phyloP scores from a whole-genome alignment of 2,329 filamentous ascomycete genomes.

The Diaporthe ampelina region DNA sequence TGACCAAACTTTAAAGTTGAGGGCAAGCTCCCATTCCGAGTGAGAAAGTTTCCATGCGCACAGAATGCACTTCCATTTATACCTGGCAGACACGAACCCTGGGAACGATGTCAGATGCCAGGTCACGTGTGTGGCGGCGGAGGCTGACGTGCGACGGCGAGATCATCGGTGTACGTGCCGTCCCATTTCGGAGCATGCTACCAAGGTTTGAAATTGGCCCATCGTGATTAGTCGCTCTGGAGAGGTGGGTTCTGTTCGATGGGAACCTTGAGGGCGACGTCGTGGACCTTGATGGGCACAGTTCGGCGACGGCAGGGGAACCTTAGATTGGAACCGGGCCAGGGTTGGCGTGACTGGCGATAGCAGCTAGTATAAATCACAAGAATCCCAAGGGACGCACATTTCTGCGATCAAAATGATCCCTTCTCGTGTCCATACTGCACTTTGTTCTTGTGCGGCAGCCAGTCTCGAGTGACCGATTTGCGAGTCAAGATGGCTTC shows the following conservation, averaged over 20 bases:
- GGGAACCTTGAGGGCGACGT: constrained; percentile 20
- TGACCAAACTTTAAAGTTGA: neutral
- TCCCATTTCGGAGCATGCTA: too few species aligned
- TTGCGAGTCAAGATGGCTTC: neutral
- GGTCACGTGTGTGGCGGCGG: neutral
- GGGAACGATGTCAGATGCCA: neutral
- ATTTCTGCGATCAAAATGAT: neutral
- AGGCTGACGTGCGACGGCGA: too few species aligned
- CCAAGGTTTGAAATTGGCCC: neutral
- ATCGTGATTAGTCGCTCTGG: neutral
- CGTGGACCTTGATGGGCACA: constrained; percentile 15
- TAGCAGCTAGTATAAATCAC: neutral
- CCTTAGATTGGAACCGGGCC: too few species aligned
- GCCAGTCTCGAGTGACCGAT: too few species aligned
- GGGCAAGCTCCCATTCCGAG: too few species aligned
- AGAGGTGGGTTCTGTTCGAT: neutral
- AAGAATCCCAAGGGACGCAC: neutral
- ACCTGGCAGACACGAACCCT: neutral
- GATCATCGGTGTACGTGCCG: neutral
- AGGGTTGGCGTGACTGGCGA: too few species aligned
- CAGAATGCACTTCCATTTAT: neutral
- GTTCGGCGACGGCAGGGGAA: too few species aligned
- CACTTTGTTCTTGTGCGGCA: too few species aligned
- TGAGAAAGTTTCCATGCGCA: neutral
- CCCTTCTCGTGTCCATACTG: neutral